Percentiles rank a stretch among this genome's conserved stretches.
These are phyloP conservation scores for Podila verticillata DNA, from an alignment of 192 early-diverging fungal species.

Conservation along the genomic window DNA sequence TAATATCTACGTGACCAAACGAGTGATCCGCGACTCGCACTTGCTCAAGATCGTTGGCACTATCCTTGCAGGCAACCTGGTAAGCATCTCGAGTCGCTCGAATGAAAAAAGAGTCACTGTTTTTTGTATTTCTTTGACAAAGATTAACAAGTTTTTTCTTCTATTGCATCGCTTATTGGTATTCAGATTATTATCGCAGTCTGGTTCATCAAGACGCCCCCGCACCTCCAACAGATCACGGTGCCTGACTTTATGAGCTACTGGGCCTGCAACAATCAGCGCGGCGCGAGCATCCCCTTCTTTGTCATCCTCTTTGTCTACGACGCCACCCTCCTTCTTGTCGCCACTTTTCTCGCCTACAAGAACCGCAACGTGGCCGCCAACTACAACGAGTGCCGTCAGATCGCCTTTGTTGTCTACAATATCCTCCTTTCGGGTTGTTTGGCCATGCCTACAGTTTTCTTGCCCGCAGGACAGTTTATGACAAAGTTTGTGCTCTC, in stretches of 20 bases:
- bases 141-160: neutral
- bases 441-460: conserved; percentile 52
- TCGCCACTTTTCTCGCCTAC: conserved; percentile 61
- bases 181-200: conserved; percentile 46
- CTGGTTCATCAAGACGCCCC: conserved; percentile 47
- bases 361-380: conserved; percentile 58
- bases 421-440: conserved; percentile 58
- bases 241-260: conserved; percentile 50
- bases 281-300: conserved; percentile 27
- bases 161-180: neutral
- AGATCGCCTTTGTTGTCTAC: conserved; percentile 63
- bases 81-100: conserved; percentile 22
- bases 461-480: conserved; percentile 53
- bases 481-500: conserved; percentile 56
- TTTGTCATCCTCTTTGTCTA: conserved; percentile 45
- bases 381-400: conserved; percentile 62
- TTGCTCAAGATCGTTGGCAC: conserved; percentile 54
- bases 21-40: conserved; percentile 57
- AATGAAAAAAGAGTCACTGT: too few relatives aligned
- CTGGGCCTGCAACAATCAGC: conserved; percentile 50
- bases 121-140: too few relatives aligned
- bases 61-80: conserved; percentile 49
- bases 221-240: conserved; percentile 27
- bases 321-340: conserved; percentile 32
- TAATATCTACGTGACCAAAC: conserved; percentile 60